Evolutionary conservation across 768 basidiomycete genomes (phyloP).

Genomic region (Lactarius vividus): DNA sequence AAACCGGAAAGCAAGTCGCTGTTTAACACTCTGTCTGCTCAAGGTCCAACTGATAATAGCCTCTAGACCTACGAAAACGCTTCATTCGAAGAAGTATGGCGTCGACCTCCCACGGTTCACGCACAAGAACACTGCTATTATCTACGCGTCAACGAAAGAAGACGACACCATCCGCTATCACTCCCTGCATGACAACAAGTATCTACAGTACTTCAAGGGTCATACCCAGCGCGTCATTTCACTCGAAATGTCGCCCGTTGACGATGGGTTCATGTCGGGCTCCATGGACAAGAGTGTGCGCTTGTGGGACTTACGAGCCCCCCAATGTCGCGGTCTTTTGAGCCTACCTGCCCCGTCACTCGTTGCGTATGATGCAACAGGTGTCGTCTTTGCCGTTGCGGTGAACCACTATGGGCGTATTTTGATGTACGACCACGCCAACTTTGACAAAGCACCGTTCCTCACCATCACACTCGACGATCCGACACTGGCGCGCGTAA

Average conservation of each 20-base stretch:
- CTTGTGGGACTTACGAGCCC: constrained; percentile 89
- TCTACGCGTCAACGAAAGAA: constrained; percentile 93
- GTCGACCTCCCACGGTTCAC: constrained; percentile 94
- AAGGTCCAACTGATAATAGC: constrained; percentile 33
- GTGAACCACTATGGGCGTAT: constrained; percentile 82
- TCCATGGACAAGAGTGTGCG: constrained; percentile 94
- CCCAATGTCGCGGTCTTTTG: constrained; percentile 73
- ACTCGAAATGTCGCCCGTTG: constrained; percentile 85
- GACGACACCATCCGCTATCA: constrained; percentile 95
- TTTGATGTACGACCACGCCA: constrained; percentile 78
- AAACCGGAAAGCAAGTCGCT: constrained; percentile 86
- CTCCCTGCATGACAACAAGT: constrained; percentile 94
- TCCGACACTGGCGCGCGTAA: constrained; percentile 66
- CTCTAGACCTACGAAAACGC: constrained; percentile 65
- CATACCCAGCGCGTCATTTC: constrained; percentile 89
- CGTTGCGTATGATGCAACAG: constrained; percentile 80
- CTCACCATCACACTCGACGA: constrained; percentile 80
- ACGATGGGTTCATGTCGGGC: constrained; percentile 95
- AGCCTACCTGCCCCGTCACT: constrained; percentile 73
- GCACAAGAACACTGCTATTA: constrained; percentile 79
- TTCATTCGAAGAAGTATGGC: constrained; percentile 96
- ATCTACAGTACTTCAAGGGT: constrained; percentile 92
- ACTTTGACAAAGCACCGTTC: constrained; percentile 93
- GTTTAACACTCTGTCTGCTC: constrained; percentile 24
- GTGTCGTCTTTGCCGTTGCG: constrained; percentile 82